Base-by-base conservation (phyloP, 345 rosid genomes). In the Anacardium occidentale region DNA sequence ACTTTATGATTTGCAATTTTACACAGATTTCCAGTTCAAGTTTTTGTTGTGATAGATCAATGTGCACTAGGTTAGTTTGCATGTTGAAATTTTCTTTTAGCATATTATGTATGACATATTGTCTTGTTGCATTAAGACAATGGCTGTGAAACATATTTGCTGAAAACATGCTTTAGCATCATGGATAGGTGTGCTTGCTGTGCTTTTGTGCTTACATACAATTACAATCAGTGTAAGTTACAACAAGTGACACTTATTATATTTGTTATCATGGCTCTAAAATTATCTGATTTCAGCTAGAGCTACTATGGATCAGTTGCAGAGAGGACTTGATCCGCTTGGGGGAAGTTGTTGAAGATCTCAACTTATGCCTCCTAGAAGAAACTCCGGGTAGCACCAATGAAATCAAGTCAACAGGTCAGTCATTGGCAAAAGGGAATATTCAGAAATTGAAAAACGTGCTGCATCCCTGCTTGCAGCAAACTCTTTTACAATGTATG, bases 301-400 rank as follows among this genome's bases (percentile, higher is more conserved):
- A 86, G 73, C 72, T 84, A 69, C 72, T 89, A 68, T 86, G 86
- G 91, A 75, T 66, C 73, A 78, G 75, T 70, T 91, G 98, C 80
- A 73, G 85, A 86, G 74, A 81, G 59, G 91, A 90, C 71, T 77
- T 90, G 75, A 75, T 75, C 61, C 75, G 68, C 63, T 79, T 90
- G 72, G 84, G 81, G 76, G 92, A 87, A 29, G 78, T 77, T 75
- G 75, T 83, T 50, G 79, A 78, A 74, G 86, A 74, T 67, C 81
- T 82, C 55, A 69, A 75, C 76, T 77, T 82, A 56, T 84, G 85
- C 80, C 75, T 77, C 60, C 78, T 76, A 64, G 83, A 81, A 75
- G 79, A 76, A 74, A 76, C 70, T 15, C 74, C 60, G 62, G 62
- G 65, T 53, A 47, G 62, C 37, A 44, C 71, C 32, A n/a, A 66